Percentiles rank a stretch among this genome's conserved stretches.
These are phyloP conservation scores for Phytophthora meadii DNA, from an alignment of 352 stramenopile species.

Conservation along the genomic window DNA sequence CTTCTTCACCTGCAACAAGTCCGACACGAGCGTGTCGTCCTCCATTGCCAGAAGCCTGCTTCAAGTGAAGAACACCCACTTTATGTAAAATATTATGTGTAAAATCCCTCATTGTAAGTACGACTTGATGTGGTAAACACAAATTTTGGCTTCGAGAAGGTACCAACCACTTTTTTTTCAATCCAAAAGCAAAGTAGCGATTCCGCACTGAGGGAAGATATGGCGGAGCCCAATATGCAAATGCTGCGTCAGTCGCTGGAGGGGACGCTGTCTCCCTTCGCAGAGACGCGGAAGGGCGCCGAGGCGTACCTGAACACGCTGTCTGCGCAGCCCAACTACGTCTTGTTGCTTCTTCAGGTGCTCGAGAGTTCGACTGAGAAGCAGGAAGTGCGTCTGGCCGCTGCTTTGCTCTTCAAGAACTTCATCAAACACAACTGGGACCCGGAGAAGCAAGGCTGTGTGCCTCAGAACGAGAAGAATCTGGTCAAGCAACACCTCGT, in stretches of 20 bases:
- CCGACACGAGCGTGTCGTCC: constrained; percentile 43
- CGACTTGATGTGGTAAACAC: constrained; percentile 7
- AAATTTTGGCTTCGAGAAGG: constrained; percentile 15
- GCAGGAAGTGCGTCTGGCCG: constrained; percentile 73
- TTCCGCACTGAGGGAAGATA: constrained; percentile 29
- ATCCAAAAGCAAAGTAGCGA: constrained; percentile 15
- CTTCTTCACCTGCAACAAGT: constrained; percentile 60
- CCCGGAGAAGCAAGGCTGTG: constrained; percentile 77
- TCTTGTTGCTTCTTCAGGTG: constrained; percentile 75
- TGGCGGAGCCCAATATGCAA: constrained; percentile 72
- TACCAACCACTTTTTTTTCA: constrained; percentile 7
- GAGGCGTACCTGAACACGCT: constrained; percentile 74
- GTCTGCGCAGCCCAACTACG: constrained; percentile 70
- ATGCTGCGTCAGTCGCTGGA: constrained; percentile 78
- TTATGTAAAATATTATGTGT: too few relatives aligned
- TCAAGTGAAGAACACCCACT: constrained; percentile 20
- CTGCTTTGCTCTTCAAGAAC: constrained; percentile 97
- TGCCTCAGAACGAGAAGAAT: constrained; percentile 88
- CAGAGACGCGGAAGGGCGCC: constrained; percentile 71
- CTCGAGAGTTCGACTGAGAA: constrained; percentile 70
- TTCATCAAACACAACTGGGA: constrained; percentile 98
- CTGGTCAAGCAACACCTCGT: constrained; percentile 99
- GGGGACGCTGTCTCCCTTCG: constrained; percentile 79
- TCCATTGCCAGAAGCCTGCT: constrained; percentile 13
- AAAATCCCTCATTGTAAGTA: neutral